Evolutionary conservation across 495 filamentous ascomycete species (phyloP).

Genomic region (Cryomyces antarcticus): DNA sequence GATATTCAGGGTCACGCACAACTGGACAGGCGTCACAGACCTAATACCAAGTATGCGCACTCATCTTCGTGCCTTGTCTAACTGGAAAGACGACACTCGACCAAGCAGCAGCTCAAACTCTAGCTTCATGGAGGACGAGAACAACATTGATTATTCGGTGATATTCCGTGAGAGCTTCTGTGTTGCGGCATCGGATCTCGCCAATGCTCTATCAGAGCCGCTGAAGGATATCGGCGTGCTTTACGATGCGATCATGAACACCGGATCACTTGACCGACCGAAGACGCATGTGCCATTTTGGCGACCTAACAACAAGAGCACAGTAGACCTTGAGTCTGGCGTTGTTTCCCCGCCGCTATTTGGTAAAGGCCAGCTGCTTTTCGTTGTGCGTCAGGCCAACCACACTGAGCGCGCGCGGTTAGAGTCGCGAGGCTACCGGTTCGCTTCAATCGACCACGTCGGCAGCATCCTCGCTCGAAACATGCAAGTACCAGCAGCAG

Average conservation of each 20-base stretch:
- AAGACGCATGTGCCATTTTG: too few relatives aligned
- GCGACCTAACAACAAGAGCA: conserved; percentile 1
- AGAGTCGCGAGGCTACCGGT: conserved; percentile 54
- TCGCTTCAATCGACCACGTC: conserved; percentile 52
- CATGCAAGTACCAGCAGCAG: conserved; percentile 44
- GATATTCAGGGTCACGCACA: conserved; percentile 59
- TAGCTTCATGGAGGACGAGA: conserved; percentile 3
- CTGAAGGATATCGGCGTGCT: conserved; percentile 49
- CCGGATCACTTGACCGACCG: conserved; percentile 13
- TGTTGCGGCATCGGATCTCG: conserved; percentile 52
- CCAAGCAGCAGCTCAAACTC: conserved; percentile 6
- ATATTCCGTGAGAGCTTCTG: conserved; percentile 81
- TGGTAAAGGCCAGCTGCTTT: conserved; percentile 56
- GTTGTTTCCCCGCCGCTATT: conserved; percentile 13
- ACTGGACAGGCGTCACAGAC: conserved; percentile 48
- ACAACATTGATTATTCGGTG: conserved; percentile 41
- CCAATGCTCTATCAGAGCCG: conserved; percentile 37
- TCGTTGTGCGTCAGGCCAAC: conserved; percentile 49
- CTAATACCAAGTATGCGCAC: conserved; percentile 52
- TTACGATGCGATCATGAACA: conserved; percentile 58
- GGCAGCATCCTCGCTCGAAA: conserved; percentile 39
- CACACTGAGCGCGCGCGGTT: conserved; percentile 37
- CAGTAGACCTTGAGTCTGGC: neutral
- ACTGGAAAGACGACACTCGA: conserved; percentile 4
- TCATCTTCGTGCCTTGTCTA: conserved; percentile 13